These are phyloP conservation scores for Phialophora tarda DNA, from an alignment of 2,329 filamentous ascomycete species.

Conservation along the genomic window DNA sequence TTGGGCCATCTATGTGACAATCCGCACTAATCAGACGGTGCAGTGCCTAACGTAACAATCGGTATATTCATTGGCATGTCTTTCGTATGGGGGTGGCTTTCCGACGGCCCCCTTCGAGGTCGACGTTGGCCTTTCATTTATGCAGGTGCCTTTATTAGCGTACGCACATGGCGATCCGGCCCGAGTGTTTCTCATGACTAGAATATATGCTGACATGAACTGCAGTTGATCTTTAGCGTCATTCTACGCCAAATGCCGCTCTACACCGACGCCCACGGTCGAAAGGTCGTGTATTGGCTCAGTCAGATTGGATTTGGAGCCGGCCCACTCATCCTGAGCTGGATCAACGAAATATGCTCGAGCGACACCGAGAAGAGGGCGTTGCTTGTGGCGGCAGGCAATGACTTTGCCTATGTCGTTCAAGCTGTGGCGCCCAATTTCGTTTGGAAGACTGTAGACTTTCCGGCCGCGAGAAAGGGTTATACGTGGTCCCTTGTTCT, in stretches of 20 bases:
- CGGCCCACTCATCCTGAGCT: constrained; percentile 48
- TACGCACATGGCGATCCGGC: constrained; percentile 33
- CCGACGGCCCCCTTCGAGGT: constrained; percentile 45
- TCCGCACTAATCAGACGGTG: constrained; percentile 1
- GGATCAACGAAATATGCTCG: constrained; percentile 47
- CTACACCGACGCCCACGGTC: constrained; percentile 46
- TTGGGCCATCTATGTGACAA: neutral
- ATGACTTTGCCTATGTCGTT: constrained; percentile 46
- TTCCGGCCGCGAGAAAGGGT: constrained; percentile 47
- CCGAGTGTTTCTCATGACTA: neutral
- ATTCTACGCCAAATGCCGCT: constrained; percentile 47
- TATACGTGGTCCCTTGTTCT: constrained; percentile 48
- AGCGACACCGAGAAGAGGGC: constrained; percentile 43
- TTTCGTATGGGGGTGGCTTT: constrained; percentile 48
- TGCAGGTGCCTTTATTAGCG: constrained; percentile 45
- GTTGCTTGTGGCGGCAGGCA: constrained; percentile 43
- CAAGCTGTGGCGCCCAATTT: constrained; percentile 49
- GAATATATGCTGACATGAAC: constrained; percentile 8
- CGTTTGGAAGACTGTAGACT: constrained; percentile 51
- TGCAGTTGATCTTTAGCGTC: constrained; percentile 44
- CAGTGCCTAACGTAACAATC: constrained; percentile 44
- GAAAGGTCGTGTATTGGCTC: constrained; percentile 49
- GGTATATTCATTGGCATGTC: constrained; percentile 48
- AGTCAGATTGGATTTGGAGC: constrained; percentile 42
- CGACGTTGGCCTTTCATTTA: constrained; percentile 50